Percentiles rank a stretch among this genome's conserved stretches.
Evolutionary conservation across 208 protist species (phyloP).

Genomic region (Leishmania tarentolae): DNA sequence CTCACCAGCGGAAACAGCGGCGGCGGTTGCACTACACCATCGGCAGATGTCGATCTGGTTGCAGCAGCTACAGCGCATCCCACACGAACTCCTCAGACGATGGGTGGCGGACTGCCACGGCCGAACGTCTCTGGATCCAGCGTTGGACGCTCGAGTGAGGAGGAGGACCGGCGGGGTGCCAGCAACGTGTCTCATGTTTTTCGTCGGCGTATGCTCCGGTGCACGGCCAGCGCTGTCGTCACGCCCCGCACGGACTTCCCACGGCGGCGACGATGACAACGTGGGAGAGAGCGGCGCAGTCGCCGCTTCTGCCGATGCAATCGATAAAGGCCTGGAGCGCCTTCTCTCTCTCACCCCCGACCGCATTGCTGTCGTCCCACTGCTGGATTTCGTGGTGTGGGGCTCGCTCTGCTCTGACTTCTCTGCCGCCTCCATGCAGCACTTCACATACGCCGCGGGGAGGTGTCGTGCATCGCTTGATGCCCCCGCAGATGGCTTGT

Average conservation of each 20-base stretch:
- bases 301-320: neutral
- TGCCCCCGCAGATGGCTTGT: slow-evolving; percentile 8
- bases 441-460: neutral
- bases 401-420: slow-evolving; percentile 26
- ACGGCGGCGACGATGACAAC: neutral
- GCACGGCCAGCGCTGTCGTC: neutral
- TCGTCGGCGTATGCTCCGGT: neutral
- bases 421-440: slow-evolving; percentile 2
- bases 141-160: slow-evolving; percentile 1
- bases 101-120: slow-evolving; percentile 12
- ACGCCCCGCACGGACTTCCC: neutral
- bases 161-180: neutral
- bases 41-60: slow-evolving; percentile 7
- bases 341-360: slow-evolving; percentile 17
- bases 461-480: slow-evolving; percentile 10
- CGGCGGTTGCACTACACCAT: slow-evolving; percentile 22
- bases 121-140: neutral
- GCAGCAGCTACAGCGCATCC: slow-evolving; percentile 10
- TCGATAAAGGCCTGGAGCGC: neutral
- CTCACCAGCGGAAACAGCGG: neutral
- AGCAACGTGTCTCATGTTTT: slow-evolving; percentile 8
- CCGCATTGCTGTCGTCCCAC: slow-evolving; percentile 16
- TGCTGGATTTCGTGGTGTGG: slow-evolving; percentile 31
- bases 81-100: neutral
- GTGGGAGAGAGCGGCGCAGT: neutral